Evolutionary conservation across 345 rosid genomes (phyloP), one percentile per base, ranked within the genome.

Genomic region (Euphorbia lathyris): DNA sequence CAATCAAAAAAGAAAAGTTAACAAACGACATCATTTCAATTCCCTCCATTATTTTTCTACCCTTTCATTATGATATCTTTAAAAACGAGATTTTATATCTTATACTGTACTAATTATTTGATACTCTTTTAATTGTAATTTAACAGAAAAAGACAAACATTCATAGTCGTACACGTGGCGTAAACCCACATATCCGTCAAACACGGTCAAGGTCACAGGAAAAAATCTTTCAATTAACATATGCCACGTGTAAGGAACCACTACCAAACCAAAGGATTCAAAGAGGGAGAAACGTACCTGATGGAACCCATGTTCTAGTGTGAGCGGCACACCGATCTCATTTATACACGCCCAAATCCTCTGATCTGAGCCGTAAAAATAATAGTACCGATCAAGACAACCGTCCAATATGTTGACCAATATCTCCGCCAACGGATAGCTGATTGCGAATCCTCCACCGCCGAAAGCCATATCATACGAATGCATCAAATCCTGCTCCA

Each of bases 391-490:
- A 1, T 83, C 80, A 13, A 90, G 81, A 65, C 98, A 93, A 38
- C 86, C 83, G 86, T 93, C 98, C 78, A 90, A 69, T 2, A 59
- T 72, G 8, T 29, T 36, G 58, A 84, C 86, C 73, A 90, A 55
- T n/a, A 77, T 76, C 79, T 76, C 83, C 0, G 96, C 98, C 26
- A 93, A 55, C 0, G 96, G 84, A 56, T 86, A 86, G 25, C 97
- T 93, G 29, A 90, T 36, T 0, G 97, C 97, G 59, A 93, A 87
- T 30, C 98, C 98, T 0, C 97, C 97, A 0, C 98, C 98, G n/a
- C 98, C 97, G 23, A 82, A 90, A 55, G 92, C 98, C 98, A 88
- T 89, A n/a, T 82, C 83, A 74, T 81, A 93, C 0, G 86, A 70
- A 74, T 89, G 93, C 86, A 86, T 74, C 59, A 68, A 78, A 70